Conservation (phyloP, 202 grass and related monocot species). For the Hordeum pubiflorum region DNA sequence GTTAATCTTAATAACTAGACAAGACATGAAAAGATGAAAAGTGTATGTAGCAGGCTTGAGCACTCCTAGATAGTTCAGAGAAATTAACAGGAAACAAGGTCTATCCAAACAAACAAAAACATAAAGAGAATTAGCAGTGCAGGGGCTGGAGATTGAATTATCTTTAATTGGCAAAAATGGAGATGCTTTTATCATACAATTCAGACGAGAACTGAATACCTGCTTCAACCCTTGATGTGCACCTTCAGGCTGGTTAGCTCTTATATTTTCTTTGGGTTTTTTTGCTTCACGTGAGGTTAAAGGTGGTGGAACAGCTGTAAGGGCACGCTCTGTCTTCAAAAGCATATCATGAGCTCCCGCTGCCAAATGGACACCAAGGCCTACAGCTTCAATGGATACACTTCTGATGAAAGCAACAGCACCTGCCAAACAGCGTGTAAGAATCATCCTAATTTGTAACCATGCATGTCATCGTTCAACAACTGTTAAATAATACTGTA, state of each 20-base stretch:
- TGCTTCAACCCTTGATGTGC: constrained; percentile 83
- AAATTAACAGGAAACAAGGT: constrained; percentile 2
- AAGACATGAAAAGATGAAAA: constrained; percentile 7
- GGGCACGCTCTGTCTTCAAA: constrained; percentile 65
- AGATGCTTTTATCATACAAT: constrained; percentile 1
- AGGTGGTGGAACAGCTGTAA: constrained; percentile 52
- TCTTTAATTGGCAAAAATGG: not conserved
- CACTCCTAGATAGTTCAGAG: not conserved
- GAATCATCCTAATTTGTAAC: not conserved
- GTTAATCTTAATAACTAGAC: constrained; percentile 15
- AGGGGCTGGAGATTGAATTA: not conserved
- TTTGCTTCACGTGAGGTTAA: constrained; percentile 40
- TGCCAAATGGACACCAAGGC: constrained; percentile 89
- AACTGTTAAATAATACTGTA: not conserved
- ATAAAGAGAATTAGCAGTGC: not conserved
- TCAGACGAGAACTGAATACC: constrained; percentile 32
- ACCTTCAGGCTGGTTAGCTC: constrained; percentile 77
- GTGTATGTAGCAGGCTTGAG: not conserved
- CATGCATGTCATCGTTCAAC: constrained; percentile 1
- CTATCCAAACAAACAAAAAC: constrained; percentile 17
- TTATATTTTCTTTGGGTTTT: constrained; percentile 57
- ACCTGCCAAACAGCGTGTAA: constrained; percentile 45
- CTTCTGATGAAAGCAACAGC: constrained; percentile 89
- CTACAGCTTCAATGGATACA: constrained; percentile 86
- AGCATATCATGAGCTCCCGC: constrained; percentile 92